Percentiles rank a stretch among this genome's conserved stretches.
Evolutionary conservation across 2,329 filamentous ascomycete genomes (phyloP).

Genomic region (Alternaria postmessia): DNA sequence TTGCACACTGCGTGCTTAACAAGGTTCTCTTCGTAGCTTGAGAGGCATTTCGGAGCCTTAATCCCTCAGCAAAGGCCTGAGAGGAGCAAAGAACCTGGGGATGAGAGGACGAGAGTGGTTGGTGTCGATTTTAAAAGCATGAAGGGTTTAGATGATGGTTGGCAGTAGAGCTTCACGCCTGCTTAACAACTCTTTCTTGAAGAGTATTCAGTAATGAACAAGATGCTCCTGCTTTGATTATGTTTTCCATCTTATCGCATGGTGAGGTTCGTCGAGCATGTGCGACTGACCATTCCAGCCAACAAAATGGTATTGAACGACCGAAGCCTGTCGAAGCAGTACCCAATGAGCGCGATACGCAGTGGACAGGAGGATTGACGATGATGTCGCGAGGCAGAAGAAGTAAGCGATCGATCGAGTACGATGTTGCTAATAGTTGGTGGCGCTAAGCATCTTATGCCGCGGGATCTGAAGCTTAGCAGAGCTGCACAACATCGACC

Average conservation of each 20-base stretch:
- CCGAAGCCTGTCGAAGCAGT: not conserved
- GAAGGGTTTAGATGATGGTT: not conserved
- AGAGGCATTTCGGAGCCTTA: not conserved
- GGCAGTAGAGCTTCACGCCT: not conserved
- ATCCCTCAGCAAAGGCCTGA: conserved; percentile 2
- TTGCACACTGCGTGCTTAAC: conserved; percentile 1
- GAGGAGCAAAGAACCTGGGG: not conserved
- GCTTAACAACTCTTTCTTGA: not conserved
- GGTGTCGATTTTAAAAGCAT: not conserved
- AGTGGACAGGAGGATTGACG: not conserved
- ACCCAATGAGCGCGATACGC: not conserved
- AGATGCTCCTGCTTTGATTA: not conserved
- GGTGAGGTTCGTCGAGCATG: not conserved
- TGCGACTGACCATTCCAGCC: not conserved
- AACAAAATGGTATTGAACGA: not conserved
- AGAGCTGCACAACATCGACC: not conserved
- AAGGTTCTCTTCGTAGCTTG: not conserved
- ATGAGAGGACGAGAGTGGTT: not conserved
- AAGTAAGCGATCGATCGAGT: conserved; percentile 11
- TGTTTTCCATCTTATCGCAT: not conserved
- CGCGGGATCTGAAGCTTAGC: conserved; percentile 17
- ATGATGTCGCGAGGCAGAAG: conserved; percentile 9
- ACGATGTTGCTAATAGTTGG: conserved; percentile 10
- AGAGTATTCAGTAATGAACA: not conserved
- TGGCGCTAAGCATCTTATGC: conserved; percentile 11